Evolutionary conservation across 2,329 filamentous ascomycete genomes (phyloP), one percentile per base, ranked within the genome.

Genomic region (Paecilomyces fulvus): DNA sequence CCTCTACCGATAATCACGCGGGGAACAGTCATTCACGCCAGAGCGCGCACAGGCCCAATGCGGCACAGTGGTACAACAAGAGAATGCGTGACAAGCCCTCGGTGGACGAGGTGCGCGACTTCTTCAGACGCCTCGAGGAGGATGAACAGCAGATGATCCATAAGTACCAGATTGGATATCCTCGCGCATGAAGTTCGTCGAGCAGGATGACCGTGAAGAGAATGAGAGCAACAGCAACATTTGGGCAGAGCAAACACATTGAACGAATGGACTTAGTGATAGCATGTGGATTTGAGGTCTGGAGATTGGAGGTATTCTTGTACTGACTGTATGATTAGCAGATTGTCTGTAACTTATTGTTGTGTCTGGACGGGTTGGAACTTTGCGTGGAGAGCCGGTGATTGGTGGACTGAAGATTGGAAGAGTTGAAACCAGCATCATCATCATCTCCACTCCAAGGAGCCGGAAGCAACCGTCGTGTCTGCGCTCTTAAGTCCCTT

Each of bases 61-160:
- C 33, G 30, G 23, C 23, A 49, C 46, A 51, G 31, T 62, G 60
- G 60, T 58, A 60, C 53, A 48, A 33, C 14, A 62, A 57, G 49
- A 46, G 49, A 46, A 25, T 54, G 5, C 63, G 65, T 31, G 49
- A 53, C 52, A 53, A 53, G 17, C 60, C 61, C 6, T 59, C 58
- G 33, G 53, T 60, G n/a, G 60, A 59, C 37, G 61, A 64, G 30
- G 57, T 68, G 14, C 61, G 59, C 9, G 59, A 57, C 50, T 67
- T 65, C 33, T 65, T 67, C 25, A 59, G 59, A n/a, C 50, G 57
- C 12, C 51, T 68, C 49, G 58, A 61, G 30, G 61, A 64, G 14
- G 63, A 68, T 53, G 65, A 68, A 57, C 30, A 28, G 30, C 54
- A 55, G 33, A 59, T 61, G 58, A 60, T 68, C 31, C 54, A 59